Evolutionary conservation across 352 stramenopile species (phyloP).

Genomic region (Bremia lactucae): DNA sequence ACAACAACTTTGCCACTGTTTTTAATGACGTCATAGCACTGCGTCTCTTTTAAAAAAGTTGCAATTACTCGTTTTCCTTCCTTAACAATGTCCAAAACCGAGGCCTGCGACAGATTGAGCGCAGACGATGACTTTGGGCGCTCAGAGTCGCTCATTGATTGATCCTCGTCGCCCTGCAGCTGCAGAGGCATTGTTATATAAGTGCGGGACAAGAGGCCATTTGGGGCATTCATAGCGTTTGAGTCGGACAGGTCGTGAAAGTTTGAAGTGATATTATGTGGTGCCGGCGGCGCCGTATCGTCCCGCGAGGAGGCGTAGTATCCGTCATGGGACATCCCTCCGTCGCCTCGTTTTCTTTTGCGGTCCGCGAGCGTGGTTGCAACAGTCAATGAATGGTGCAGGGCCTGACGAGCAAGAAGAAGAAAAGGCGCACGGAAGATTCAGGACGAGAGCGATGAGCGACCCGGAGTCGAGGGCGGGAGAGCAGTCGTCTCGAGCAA

Average conservation of each 20-base stretch:
- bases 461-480: too few relatives aligned
- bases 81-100: slow-evolving; percentile 55
- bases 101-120: slow-evolving; percentile 37
- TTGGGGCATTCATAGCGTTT: slow-evolving; percentile 12
- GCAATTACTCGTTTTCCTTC: slow-evolving; percentile 77
- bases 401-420: not conserved
- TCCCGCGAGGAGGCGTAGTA: slow-evolving; percentile 39
- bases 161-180: slow-evolving; percentile 22
- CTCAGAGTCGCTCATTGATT: slow-evolving; percentile 23
- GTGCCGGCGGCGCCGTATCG: slow-evolving; percentile 19
- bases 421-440: slow-evolving; percentile 5
- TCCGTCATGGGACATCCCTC: slow-evolving; percentile 52
- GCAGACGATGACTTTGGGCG: slow-evolving; percentile 11
- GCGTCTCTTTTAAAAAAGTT: slow-evolving; percentile 81
- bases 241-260: slow-evolving; percentile 13
- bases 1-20: slow-evolving; percentile 95
- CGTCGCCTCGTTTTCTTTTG: slow-evolving; percentile 46
- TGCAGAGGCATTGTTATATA: slow-evolving; percentile 9
- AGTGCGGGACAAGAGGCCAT: slow-evolving; percentile 11
- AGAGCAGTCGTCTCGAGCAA: too few relatives aligned
- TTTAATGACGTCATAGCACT: slow-evolving; percentile 94
- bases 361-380: slow-evolving; percentile 33
- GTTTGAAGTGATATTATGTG: slow-evolving; percentile 16
- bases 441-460: too few relatives aligned
- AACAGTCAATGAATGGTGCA: slow-evolving; percentile 9